Evolutionary conservation across 495 filamentous ascomycete species (phyloP).

Genomic region (Neurospora cerealis): DNA sequence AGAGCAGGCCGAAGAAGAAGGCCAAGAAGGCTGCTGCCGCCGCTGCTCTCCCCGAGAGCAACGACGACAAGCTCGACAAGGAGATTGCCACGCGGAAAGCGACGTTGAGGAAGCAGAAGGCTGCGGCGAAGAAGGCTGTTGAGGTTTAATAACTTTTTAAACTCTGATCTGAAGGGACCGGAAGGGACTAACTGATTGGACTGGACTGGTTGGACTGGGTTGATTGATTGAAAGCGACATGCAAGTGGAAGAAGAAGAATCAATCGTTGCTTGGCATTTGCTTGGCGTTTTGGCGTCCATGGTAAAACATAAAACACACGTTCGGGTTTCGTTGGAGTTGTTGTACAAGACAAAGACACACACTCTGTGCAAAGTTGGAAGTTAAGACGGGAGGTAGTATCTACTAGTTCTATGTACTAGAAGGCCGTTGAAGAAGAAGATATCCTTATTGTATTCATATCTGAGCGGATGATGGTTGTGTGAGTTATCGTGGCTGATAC

Average conservation of each 20-base stretch:
- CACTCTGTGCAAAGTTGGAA: background rate
- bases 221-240: slow-evolving; percentile 4
- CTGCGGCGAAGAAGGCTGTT: slow-evolving; percentile 42
- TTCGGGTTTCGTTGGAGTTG: background rate
- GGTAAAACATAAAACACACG: slow-evolving; percentile 1
- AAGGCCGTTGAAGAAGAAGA: background rate
- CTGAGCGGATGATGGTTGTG: background rate
- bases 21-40: slow-evolving; percentile 30
- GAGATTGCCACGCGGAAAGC: slow-evolving; percentile 50
- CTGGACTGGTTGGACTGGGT: background rate
- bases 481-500: background rate
- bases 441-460: background rate
- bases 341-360: background rate
- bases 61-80: slow-evolving; percentile 48
- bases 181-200: background rate
- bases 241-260: slow-evolving; percentile 2
- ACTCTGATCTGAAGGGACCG: background rate
- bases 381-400: background rate
- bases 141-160: slow-evolving; percentile 10
- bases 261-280: slow-evolving; percentile 1
- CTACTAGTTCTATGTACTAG: background rate
- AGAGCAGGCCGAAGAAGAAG: slow-evolving; percentile 43
- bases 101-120: slow-evolving; percentile 47
- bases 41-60: slow-evolving; percentile 27
- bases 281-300: slow-evolving; percentile 16